Evolutionary conservation across 192 early-diverging fungal species (phyloP).

Genomic region (Coemansia aciculifera): DNA sequence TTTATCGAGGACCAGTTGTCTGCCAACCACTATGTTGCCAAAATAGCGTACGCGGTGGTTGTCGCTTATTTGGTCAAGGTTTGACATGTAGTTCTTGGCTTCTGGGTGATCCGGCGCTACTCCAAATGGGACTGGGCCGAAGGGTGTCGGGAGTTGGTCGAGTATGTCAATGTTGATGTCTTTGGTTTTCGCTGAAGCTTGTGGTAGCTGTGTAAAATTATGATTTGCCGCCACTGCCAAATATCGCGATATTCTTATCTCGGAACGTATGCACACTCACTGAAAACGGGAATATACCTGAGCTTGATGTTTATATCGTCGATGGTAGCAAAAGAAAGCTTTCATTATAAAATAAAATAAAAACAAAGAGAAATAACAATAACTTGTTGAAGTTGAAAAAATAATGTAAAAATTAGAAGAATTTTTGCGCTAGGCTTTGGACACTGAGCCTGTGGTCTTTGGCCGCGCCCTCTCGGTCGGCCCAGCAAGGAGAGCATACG

Average conservation of each 20-base stretch:
- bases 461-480: not conserved
- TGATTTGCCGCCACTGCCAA: conserved; percentile 75
- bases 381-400: not conserved
- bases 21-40: conserved; percentile 77
- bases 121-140: conserved; percentile 89
- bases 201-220: conserved; percentile 88
- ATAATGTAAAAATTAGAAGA: not conserved
- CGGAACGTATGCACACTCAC: not conserved
- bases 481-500: not conserved
- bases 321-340: not conserved
- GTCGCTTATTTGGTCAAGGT: conserved; percentile 77
- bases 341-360: not conserved
- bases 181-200: conserved; percentile 64
- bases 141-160: conserved; percentile 81
- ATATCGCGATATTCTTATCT: conserved; percentile 57
- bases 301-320: not conserved
- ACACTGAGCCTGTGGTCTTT: not conserved
- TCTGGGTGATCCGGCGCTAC: conserved; percentile 97
- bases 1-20: conserved; percentile 50
- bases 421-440: no score
- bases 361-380: not conserved
- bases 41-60: conserved; percentile 73
- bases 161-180: conserved; percentile 73
- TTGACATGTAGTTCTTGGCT: conserved; percentile 81
- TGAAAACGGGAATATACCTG: not conserved